Evolutionary conservation across 768 basidiomycete genomes (phyloP), one percentile per base, ranked within the genome.

Genomic region (Boletus rufocinnamomeus): DNA sequence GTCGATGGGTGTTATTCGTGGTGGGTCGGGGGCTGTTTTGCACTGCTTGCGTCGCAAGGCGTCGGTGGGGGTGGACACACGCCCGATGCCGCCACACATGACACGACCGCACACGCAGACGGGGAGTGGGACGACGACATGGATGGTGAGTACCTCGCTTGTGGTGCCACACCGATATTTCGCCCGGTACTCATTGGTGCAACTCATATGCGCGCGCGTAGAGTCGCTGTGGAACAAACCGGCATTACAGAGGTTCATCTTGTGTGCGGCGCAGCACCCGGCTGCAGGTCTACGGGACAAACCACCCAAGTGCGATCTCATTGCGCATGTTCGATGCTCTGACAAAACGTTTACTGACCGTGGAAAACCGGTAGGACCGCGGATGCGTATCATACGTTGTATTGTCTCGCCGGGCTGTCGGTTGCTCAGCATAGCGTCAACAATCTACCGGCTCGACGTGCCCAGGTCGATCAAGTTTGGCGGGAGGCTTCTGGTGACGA

Each of bases 1-100:
- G 96, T 99, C 0, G 97, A 99, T 66, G 97, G 96, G 5, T 99
- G 97, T 73, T 99, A 99, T 73, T 88, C 90, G n/a, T 99, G 97
- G 97, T 99, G 96, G 97, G 91, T 93, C 25, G 97, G 93, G 2
- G 95, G 95, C 0, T 82, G 89, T 17, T 92, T 97, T 69, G 80
- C 83, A 0, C 75, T 98, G 9, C 74, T 97, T 0, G 91, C 91
- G 57, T 84, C 83, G 28, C 66, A 85, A 59, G 54, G 79, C 66
- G 19, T 81, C 63, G 74, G 77, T 63, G 71, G 75, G 11, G 73
- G 6, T n/a, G 7, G 11, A 13, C 56, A 27, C 27, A 25, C 16
- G 8, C 46, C 32, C 1, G 58, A 30, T 25, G 21, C 11, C 13
- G 34, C 2, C 8, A 32, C 17, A 19, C 35, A 40, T 6, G 60